Conservation (phyloP, 805 yeast species). For the Yamadazyma tumulicola region DNA sequence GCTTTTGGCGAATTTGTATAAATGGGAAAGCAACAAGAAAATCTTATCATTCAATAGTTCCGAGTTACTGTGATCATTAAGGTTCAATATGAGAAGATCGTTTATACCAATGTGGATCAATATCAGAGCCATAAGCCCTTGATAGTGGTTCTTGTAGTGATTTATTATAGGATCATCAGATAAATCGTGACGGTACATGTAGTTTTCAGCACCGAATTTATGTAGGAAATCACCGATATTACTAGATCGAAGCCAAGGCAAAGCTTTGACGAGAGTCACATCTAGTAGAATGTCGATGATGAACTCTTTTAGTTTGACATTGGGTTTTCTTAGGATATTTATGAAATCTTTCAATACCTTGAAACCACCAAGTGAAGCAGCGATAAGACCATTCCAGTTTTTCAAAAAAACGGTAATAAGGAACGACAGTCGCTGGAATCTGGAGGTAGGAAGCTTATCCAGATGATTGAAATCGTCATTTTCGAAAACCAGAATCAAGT, state of each 20-base stretch:
- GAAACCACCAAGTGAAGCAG: constrained; percentile 56
- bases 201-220: constrained; percentile 5
- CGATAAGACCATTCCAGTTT: constrained; percentile 72
- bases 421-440: constrained; percentile 57
- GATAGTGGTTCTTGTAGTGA: constrained; percentile 54
- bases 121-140: constrained; percentile 55
- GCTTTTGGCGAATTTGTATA: constrained; percentile 10
- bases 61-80: constrained; percentile 39
- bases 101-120: constrained; percentile 52
- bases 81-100: constrained; percentile 40
- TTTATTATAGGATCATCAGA: constrained; percentile 6
- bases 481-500: constrained; percentile 59
- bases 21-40: constrained; percentile 9
- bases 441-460: constrained; percentile 30
- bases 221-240: constrained; percentile 19
- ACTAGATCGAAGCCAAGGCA: constrained; percentile 47
- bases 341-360: constrained; percentile 55
- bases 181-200: constrained; percentile 1
- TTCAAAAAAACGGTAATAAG: constrained; percentile 61
- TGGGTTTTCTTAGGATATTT: constrained; percentile 57
- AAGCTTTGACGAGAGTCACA: constrained; percentile 54
- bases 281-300: constrained; percentile 72
- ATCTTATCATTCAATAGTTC: constrained; percentile 10
- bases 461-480: constrained; percentile 47
- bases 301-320: constrained; percentile 53